Base-by-base conservation (phyloP, 805 yeast species). In the Babjeviella inositovora region DNA sequence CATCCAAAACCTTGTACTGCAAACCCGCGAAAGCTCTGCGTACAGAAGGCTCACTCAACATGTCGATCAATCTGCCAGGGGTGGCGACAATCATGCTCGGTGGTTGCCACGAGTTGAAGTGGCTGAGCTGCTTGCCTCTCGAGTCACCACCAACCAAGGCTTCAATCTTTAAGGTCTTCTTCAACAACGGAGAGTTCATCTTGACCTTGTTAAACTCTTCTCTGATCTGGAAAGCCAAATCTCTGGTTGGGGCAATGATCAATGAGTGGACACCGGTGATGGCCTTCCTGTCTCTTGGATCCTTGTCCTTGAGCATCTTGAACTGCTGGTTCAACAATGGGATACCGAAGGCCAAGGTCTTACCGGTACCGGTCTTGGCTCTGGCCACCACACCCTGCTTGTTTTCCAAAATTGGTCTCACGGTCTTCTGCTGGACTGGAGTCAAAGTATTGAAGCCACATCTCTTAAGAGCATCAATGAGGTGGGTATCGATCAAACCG, bases 301-400 rank as follows among this genome's bases (percentile, higher is more conserved):
- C 35, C 26, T 37, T 41, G 23, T 34, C 41, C 28, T 37, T 37
- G 7, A 24, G 15, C 33, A 52, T 32, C 39, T 51, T 48, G 39
- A 53, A 32, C 28, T 61, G 48, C 21, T 66, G 62, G 39, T 81
- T 76, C 21, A 81, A 50, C 8, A 79, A 51, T 3, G 95, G 95
- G 20, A 85, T 55, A 29, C 85, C 74, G 45, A 81, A 84, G 1
- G 95, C 92, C 31, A 79, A 68, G 0, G 96, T 84, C 45, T 84
- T 84, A 39, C 96, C 96, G 2, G 96, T 84, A 43, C 96, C 96
- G 4, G 96, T 84, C 45, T 81, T 81, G 14, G 96, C 95, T 38
- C 93, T 62, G 18, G 82, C 84, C 12, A 84, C 81, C 20, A 81
- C 56, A 32, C 87, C 85, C 15, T 53, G 49, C n/a, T 60, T 52